Evolutionary conservation across 495 filamentous ascomycete species (phyloP), one percentile per base, ranked within the genome.

Genomic region (Collariella sp.): DNA sequence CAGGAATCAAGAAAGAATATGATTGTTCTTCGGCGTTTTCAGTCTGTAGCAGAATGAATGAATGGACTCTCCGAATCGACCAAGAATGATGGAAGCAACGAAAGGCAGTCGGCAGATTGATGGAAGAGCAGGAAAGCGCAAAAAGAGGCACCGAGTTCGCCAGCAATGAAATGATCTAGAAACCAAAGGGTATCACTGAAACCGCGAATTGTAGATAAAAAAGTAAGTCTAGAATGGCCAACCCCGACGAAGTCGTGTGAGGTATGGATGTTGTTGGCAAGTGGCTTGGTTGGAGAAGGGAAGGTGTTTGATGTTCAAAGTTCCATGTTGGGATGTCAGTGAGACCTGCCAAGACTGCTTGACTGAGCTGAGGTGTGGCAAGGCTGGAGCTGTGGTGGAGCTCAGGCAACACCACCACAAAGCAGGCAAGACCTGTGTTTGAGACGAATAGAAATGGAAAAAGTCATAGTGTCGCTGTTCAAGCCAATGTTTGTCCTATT

Each of bases 301-400:
- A 7, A n/a, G 15, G 11, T 5, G 46, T 38, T 49, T 39, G 46
- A 26, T 26, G 35, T 16, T 49, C 15, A 22, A 26, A 44, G 41
- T 24, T 26, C n/a, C n/a, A n/a, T n/a, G n/a, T n/a, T n/a, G n/a
- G 46, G 18, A 11, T 38, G 47, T 19, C 20, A 38, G 12, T 24
- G 29, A 35, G 54, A 22, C 43, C 26, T 44, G 54, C 49, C 58
- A 57, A 61, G 55, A 19, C 35, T 18, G 5, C 26, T 9, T 31
- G 26, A 9, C 4, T 5, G 26, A 9, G 4, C 26, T 4, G 26
- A 5, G 5, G 6, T 0, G 10, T 23, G 38, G 29, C 46, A 36
- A 55, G 52, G 35, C 41, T 51, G 39, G 29, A 48, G 52, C 47
- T 43, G 26, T 22, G 22, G 9, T 26, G 41, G 22, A 18, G 39